These are phyloP conservation scores for Lactifluus pinguis DNA, from an alignment of 768 basidiomycete genomes.

Conservation along the genomic window DNA sequence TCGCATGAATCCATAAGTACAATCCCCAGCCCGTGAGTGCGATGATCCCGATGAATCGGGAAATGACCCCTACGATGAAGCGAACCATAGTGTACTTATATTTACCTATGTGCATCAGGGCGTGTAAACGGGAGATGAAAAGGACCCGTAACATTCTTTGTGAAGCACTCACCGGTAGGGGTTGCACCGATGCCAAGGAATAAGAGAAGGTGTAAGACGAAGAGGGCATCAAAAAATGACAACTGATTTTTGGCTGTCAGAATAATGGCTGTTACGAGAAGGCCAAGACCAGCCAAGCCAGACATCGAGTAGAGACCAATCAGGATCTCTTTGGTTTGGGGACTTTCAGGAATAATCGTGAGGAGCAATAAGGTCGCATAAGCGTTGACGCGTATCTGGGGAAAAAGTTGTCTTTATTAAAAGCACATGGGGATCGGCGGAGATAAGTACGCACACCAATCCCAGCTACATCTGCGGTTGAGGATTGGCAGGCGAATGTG, in stretches of 20 bases:
- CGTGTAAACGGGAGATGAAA: background rate
- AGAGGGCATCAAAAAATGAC: slow-evolving; percentile 10
- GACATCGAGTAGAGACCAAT: background rate
- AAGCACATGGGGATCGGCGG: background rate
- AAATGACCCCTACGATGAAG: background rate
- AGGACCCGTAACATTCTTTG: background rate
- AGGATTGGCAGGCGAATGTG: background rate
- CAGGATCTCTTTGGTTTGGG: slow-evolving; percentile 2
- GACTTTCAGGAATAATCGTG: background rate
- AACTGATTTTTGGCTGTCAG: background rate
- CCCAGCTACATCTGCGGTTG: slow-evolving; percentile 1
- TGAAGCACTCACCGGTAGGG: background rate
- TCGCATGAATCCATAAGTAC: background rate
- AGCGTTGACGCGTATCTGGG: slow-evolving; percentile 14
- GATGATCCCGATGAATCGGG: background rate
- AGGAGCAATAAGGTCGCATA: slow-evolving; percentile 8
- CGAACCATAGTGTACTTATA: slow-evolving; percentile 7
- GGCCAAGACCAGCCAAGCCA: slow-evolving; percentile 5
- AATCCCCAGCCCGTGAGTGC: slow-evolving; percentile 8
- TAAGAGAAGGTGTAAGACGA: slow-evolving; percentile 10
- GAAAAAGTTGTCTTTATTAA: background rate
- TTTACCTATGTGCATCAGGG: background rate
- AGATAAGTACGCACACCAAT: background rate
- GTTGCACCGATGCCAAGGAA: slow-evolving; percentile 9
- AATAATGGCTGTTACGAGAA: slow-evolving; percentile 10